Conservation (phyloP, 208 protist genomes). For the Leishmania turanica region DNA sequence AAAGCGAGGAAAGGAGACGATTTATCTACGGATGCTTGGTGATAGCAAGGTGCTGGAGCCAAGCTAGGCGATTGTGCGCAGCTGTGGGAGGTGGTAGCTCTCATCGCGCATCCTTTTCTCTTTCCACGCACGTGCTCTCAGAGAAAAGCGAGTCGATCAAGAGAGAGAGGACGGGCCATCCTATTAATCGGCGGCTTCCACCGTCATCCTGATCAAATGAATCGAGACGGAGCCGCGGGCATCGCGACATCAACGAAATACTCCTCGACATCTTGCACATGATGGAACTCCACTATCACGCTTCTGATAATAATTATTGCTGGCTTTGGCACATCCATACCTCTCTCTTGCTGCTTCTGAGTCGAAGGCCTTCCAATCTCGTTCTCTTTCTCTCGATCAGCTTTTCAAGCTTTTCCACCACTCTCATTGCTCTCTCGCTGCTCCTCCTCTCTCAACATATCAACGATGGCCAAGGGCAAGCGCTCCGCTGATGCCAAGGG, state of each 20-base stretch:
- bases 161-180: neutral
- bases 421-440: neutral
- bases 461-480: conserved; percentile 79
- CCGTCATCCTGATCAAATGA: neutral
- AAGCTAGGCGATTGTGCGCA: neutral
- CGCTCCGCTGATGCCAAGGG: conserved; percentile 72
- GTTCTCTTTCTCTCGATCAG: neutral
- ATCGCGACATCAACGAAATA: neutral
- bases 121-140: neutral
- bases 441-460: neutral
- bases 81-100: too few species aligned
- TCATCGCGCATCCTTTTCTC: neutral
- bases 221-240: neutral
- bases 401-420: neutral
- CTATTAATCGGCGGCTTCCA: neutral
- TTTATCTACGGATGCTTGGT: neutral
- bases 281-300: conserved; percentile 6
- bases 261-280: neutral
- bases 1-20: neutral
- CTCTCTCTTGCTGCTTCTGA: neutral
- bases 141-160: neutral
- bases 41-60: neutral
- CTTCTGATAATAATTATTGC: conserved; percentile 1
- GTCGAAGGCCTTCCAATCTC: neutral
- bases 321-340: neutral